Percentiles rank a stretch among this genome's conserved stretches.
These are phyloP conservation scores for Kodamaea derodonti DNA, from an alignment of 1,139 yeast genomes.

Conservation along the genomic window DNA sequence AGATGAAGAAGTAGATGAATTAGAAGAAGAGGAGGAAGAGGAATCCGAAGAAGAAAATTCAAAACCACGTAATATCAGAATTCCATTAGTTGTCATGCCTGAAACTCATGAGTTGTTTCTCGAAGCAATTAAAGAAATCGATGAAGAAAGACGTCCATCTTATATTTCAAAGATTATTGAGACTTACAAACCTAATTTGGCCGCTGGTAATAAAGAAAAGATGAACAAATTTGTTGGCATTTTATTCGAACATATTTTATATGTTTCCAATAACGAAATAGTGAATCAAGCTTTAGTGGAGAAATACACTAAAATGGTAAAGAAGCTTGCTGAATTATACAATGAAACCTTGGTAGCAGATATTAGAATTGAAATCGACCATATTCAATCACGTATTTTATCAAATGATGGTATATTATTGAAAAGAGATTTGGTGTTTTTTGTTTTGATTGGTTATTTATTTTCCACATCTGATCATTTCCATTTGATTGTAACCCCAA, in stretches of 20 bases:
- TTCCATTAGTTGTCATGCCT: slow-evolving; percentile 48
- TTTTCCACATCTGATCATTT: slow-evolving; percentile 96
- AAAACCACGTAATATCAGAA: slow-evolving; percentile 8
- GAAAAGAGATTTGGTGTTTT: slow-evolving; percentile 60
- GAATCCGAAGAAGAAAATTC: slow-evolving; percentile 11
- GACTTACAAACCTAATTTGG: slow-evolving; percentile 70
- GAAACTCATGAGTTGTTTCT: slow-evolving; percentile 49
- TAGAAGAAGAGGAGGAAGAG: slow-evolving; percentile 17
- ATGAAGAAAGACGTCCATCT: slow-evolving; percentile 41
- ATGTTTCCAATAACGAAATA: slow-evolving; percentile 36
- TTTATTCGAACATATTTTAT: slow-evolving; percentile 59
- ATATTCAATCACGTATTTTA: slow-evolving; percentile 48
- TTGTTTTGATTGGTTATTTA: slow-evolving; percentile 65
- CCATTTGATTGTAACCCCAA: slow-evolving; percentile 86
- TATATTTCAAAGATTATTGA: slow-evolving; percentile 55
- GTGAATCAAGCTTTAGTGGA: slow-evolving; percentile 24
- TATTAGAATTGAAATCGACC: slow-evolving; percentile 30
- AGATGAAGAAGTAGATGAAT: slow-evolving; percentile 19
- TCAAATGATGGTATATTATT: slow-evolving; percentile 8
- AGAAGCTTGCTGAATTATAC: slow-evolving; percentile 61
- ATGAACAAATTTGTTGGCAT: slow-evolving; percentile 63
- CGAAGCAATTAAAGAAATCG: slow-evolving; percentile 28
- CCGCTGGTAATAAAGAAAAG: slow-evolving; percentile 77
- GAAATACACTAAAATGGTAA: slow-evolving; percentile 48
- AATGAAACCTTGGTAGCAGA: slow-evolving; percentile 57